Percentiles rank a stretch among this genome's conserved stretches.
These are phyloP conservation scores for Curvularia lunata DNA, from an alignment of 2,329 filamentous ascomycete species.

Conservation along the genomic window DNA sequence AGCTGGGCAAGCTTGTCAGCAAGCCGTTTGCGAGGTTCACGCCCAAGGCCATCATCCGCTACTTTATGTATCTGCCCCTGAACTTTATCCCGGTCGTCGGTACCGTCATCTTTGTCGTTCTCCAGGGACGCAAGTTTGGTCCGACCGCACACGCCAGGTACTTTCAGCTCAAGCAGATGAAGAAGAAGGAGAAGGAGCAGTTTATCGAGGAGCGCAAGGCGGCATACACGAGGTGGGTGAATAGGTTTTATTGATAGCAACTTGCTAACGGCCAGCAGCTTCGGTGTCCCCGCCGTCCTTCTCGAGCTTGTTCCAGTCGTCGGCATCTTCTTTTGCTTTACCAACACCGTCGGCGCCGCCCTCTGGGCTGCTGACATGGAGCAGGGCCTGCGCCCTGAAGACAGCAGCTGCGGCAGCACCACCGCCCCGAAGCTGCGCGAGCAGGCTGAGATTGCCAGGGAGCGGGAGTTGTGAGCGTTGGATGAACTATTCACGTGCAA, in stretches of 20 bases:
- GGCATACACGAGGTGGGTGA: constrained; percentile 75
- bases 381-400: constrained; percentile 23
- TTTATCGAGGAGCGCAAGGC: constrained; percentile 74
- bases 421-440: constrained; percentile 47
- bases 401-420: constrained; percentile 27
- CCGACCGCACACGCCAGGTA: constrained; percentile 69
- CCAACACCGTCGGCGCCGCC: constrained; percentile 89
- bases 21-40: constrained; percentile 62
- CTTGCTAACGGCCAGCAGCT: constrained; percentile 28
- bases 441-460: constrained; percentile 44
- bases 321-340: constrained; percentile 86
- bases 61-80: constrained; percentile 84
- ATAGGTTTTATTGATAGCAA: neutral
- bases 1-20: constrained; percentile 63
- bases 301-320: constrained; percentile 84
- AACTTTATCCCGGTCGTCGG: constrained; percentile 94
- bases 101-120: constrained; percentile 76
- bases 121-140: constrained; percentile 66
- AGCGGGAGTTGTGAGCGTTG: constrained; percentile 40
- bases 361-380: constrained; percentile 94
- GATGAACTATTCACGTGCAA: too few species aligned
- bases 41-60: constrained; percentile 70
- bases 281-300: constrained; percentile 79
- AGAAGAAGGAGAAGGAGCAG: constrained; percentile 65
- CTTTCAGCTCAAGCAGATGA: constrained; percentile 91